Percentiles rank a stretch among this genome's conserved stretches.
Evolutionary conservation across 2,329 filamentous ascomycete genomes (phyloP).

Genomic region (Pyrenochaeta sp.): DNA sequence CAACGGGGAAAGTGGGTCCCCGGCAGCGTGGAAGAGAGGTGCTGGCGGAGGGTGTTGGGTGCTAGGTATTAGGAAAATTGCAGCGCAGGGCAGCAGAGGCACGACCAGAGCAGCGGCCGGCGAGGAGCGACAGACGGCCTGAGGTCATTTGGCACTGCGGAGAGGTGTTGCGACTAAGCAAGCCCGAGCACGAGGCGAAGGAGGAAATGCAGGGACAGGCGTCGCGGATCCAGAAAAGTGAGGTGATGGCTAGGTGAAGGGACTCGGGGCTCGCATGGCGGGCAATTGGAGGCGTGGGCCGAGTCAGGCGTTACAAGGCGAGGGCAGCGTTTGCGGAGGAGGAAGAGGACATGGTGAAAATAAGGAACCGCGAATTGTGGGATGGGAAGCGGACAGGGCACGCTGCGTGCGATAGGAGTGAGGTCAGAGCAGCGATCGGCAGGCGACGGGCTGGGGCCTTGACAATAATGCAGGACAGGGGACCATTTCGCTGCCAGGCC

Average conservation of each 20-base stretch:
- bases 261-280: constrained; percentile 29
- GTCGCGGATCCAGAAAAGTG: constrained; percentile 20
- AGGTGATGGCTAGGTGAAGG: constrained; percentile 21
- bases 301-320: constrained; percentile 1
- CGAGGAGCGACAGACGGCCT: constrained; percentile 29
- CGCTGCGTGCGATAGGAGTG: constrained; percentile 13
- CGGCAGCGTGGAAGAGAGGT: too few species aligned
- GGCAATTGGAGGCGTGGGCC: constrained; percentile 16
- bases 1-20: constrained; percentile 33
- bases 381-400: constrained; percentile 12
- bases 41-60: too few species aligned
- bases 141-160: constrained; percentile 40
- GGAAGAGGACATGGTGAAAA: constrained; percentile 13
- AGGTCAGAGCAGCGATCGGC: constrained; percentile 36
- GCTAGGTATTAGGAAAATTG: too few species aligned
- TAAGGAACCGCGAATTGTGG: constrained; percentile 21
- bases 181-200: constrained; percentile 14
- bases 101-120: constrained; percentile 38
- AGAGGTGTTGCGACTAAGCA: constrained; percentile 24
- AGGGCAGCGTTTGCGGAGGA: constrained; percentile 15
- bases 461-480: constrained; percentile 14
- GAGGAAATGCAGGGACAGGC: constrained; percentile 11
- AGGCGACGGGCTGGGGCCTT: constrained; percentile 17
- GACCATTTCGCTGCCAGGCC: constrained; percentile 1
- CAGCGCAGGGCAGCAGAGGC: constrained; percentile 30